Conservation (phyloP, 257 asterid species). For the Solanum tarijense region DNA sequence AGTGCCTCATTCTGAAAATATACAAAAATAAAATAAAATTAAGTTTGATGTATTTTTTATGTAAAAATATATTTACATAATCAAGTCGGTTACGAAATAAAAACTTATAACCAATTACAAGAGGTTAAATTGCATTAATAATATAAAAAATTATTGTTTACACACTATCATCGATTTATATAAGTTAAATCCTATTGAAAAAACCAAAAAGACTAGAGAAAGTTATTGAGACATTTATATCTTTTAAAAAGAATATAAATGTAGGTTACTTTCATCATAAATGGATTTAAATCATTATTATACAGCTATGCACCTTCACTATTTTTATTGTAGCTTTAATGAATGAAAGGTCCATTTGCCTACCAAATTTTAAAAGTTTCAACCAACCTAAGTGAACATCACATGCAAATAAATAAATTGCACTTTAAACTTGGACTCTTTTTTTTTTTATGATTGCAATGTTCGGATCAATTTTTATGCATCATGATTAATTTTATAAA, state of each 20-base stretch:
- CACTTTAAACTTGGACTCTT: neutral
- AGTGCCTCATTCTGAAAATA: slow-evolving; percentile 67
- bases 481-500: rapidly evolving
- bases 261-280: neutral
- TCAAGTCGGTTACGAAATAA: neutral
- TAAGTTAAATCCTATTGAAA: no score
- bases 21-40: rapidly evolving
- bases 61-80: neutral
- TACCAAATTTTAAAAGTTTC: neutral
- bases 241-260: no score
- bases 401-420: neutral
- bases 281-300: neutral
- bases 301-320: neutral
- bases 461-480: no score
- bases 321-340: neutral
- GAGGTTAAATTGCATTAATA: no score
- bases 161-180: no score
- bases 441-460: neutral
- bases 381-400: neutral
- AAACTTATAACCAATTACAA: no score
- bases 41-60: neutral
- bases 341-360: neutral
- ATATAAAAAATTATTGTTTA: no score
- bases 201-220: no score
- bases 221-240: no score